Percentiles rank a stretch among this genome's conserved stretches.
Conservation (phyloP, 768 basidiomycete species). For the Plicaturopsis crispa region DNA sequence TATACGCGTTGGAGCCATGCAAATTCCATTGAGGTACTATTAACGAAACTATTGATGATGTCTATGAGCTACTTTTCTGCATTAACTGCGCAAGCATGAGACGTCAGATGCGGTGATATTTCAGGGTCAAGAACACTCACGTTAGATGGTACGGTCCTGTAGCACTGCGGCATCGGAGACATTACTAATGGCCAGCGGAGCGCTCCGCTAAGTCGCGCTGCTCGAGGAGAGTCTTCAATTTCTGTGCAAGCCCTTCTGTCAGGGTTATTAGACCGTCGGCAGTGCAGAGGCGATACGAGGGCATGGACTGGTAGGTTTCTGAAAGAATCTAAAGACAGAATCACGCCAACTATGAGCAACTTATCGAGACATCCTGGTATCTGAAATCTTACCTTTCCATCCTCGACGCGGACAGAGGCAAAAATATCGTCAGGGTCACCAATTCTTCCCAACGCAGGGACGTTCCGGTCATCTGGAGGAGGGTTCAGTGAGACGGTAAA, state of each 20-base stretch:
- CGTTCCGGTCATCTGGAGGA: conserved; percentile 56
- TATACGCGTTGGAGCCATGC: too few species aligned
- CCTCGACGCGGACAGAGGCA: conserved; percentile 63
- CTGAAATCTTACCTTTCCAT: conserved; percentile 44
- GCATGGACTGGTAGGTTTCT: conserved; percentile 80
- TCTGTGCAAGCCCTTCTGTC: conserved; percentile 54
- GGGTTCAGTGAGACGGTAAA: conserved; percentile 1
- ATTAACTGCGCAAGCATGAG: too few species aligned
- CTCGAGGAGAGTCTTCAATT: conserved; percentile 34
- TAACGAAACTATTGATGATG: too few species aligned
- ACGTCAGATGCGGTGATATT: too few species aligned
- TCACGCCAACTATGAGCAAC: too few species aligned
- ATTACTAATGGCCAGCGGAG: too few species aligned
- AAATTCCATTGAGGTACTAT: too few species aligned
- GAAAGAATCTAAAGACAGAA: conserved; percentile 48
- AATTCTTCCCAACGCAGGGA: conserved; percentile 67
- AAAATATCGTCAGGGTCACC: conserved; percentile 84
- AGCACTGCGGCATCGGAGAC: too few species aligned
- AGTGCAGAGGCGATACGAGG: conserved; percentile 75
- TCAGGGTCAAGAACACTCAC: too few species aligned
- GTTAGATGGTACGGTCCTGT: too few species aligned
- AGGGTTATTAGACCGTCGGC: conserved; percentile 62
- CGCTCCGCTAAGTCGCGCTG: conserved; percentile 23
- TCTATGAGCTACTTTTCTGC: too few species aligned
- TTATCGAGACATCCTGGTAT: conserved; percentile 1